Evolutionary conservation across 1,284 basidiomycete species (phyloP), one percentile per base, ranked within the genome.

Genomic region (Stereum hirsutum): DNA sequence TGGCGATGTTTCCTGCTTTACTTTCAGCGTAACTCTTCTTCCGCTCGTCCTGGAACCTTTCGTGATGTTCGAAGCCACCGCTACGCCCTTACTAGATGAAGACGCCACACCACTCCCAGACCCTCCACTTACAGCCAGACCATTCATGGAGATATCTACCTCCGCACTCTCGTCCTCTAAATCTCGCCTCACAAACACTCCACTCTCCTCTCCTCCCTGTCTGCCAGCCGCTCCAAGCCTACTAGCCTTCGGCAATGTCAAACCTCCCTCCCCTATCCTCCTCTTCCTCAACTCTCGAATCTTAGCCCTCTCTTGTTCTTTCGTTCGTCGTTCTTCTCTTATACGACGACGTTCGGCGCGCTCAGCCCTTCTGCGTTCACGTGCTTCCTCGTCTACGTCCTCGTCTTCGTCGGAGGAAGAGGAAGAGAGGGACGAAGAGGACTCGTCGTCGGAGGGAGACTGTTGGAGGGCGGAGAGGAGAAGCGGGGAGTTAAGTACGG

Each of bases 121-220:
- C n/a, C n/a, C n/a, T n/a, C n/a, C n/a, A n/a, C n/a, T n/a, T n/a
- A n/a, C n/a, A n/a, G n/a, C n/a, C n/a, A 35, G 10, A 17, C 19
- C 10, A 15, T 23, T 19, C 33, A 52, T 41, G 19, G 53, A 61
- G 24, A 80, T 67, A 49, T 81, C 76, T 10, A 81, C 75, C 35
- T 77, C 73, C 33, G 61, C 66, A 48, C 67, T 79, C 55, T 82
- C 78, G 45, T 81, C 78, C 28, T 68, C 74, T 3, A 69, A 52
- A 51, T 81, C 77, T 32, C 65, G 61, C 20, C 75, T 66, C 26
- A 80, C 64, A 48, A 70, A 74, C 24, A 80, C 72, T 3, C 61
- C 67, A 42, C 52, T 47, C 2, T 52, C 52, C 12, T 51, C 53
- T 20, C 23, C 12, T 19, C 17, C 17, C n/a, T n/a, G n/a, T n/a